Conservation (phyloP, 306 rosid genomes). For the Mimosa bimucronata region DNA sequence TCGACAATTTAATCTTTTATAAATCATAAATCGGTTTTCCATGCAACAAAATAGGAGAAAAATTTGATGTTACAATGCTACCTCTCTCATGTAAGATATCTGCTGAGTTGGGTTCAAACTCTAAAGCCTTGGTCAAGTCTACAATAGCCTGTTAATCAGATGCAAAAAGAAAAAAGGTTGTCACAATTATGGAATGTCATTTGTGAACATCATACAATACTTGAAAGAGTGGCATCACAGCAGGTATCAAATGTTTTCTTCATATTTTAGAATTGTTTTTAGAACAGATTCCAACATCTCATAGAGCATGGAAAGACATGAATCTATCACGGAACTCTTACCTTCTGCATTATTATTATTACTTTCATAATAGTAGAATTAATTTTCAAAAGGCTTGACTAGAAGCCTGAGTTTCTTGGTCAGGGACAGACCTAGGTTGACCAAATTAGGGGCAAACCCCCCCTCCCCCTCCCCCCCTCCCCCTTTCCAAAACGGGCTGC, state of each 20-base stretch:
- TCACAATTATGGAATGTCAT: constrained; percentile 26
- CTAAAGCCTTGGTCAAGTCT: constrained; percentile 88
- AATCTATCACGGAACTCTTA: constrained; percentile 1
- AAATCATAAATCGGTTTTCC: background rate
- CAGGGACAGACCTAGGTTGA: background rate
- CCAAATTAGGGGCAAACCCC: background rate
- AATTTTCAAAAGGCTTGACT: constrained; percentile 13
- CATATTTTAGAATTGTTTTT: constrained; percentile 12
- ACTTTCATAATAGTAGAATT: constrained; percentile 23
- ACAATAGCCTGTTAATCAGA: constrained; percentile 73
- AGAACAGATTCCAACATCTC: constrained; percentile 11
- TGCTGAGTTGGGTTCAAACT: constrained; percentile 75
- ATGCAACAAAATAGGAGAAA: constrained; percentile 1
- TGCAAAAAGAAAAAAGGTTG: constrained; percentile 29
- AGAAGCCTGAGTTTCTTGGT: constrained; percentile 22
- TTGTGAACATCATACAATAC: constrained; percentile 29
- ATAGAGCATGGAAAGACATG: constrained; percentile 5
- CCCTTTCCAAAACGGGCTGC: background rate
- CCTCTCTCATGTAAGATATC: constrained; percentile 95
- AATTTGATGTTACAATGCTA: constrained; percentile 39
- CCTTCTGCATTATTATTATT: background rate
- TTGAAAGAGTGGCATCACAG: background rate
- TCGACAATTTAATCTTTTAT: background rate
- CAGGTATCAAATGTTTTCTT: constrained; percentile 15
- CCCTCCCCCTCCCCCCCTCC: background rate